Conservation (phyloP, 2,329 filamentous ascomycete genomes). For the Diplocarpon mali region DNA sequence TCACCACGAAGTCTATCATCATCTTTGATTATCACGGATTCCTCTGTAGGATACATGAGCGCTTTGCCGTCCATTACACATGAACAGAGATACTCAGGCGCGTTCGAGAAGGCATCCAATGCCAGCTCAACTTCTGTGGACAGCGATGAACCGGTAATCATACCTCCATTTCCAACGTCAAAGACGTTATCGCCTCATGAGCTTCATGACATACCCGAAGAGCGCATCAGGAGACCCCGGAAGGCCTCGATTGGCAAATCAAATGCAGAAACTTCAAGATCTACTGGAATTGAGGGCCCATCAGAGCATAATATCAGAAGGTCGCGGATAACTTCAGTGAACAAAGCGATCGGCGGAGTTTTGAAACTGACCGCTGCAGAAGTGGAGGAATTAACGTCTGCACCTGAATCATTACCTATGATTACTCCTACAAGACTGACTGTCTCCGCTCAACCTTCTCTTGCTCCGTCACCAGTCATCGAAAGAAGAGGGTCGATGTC, state of each 20-base stretch:
- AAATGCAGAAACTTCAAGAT: slow-evolving; percentile 33
- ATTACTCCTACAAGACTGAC: slow-evolving; percentile 31
- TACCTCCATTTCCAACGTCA: slow-evolving; percentile 16
- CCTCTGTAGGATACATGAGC: slow-evolving; percentile 8
- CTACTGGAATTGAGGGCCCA: slow-evolving; percentile 50
- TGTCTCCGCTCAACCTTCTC: slow-evolving; percentile 25
- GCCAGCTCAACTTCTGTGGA: neutral
- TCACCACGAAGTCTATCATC: slow-evolving; percentile 20
- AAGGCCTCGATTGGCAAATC: slow-evolving; percentile 16
- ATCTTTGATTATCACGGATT: slow-evolving; percentile 12
- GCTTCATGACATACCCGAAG: slow-evolving; percentile 24
- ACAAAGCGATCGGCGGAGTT: slow-evolving; percentile 30
- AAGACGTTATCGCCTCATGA: slow-evolving; percentile 18
- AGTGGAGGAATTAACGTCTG: slow-evolving; percentile 45
- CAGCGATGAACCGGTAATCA: slow-evolving; percentile 10
- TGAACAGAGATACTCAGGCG: slow-evolving; percentile 9
- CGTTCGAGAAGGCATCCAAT: slow-evolving; percentile 11
- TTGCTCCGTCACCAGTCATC: slow-evolving; percentile 21
- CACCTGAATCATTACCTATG: slow-evolving; percentile 47
- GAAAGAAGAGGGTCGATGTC: slow-evolving; percentile 12
- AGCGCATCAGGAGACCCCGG: slow-evolving; percentile 15
- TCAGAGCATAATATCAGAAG: slow-evolving; percentile 27
- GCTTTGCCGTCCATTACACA: slow-evolving; percentile 9
- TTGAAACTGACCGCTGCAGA: slow-evolving; percentile 46
- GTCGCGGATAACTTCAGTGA: slow-evolving; percentile 16